Evolutionary conservation across 441 rosid species (phyloP), one percentile per base, ranked within the genome.

Genomic region (Manihot esculenta): DNA sequence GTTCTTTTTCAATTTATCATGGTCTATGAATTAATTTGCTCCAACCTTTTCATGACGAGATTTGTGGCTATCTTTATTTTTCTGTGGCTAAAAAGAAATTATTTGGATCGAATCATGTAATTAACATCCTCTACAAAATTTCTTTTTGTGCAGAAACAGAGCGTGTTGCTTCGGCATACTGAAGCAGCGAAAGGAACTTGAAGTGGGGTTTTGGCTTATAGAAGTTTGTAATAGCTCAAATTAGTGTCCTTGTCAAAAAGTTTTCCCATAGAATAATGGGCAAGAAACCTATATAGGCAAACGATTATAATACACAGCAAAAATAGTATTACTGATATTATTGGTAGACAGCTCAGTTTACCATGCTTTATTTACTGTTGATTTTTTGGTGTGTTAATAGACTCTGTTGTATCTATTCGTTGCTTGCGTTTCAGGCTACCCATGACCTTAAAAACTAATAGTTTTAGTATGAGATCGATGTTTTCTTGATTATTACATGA

Each of bases 71-170:
- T 30, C 18, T 24, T 15, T 41, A 55, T 20, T 17, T 35, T 26
- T 10, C 41, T 20, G 13, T 23, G 10, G 18, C 59, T 48, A 58
- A 64, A 57, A 9, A 12, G 54, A 20, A 35, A 30, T 1, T 26
- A 56, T 50, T 61, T 15, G 33, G 45, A 53, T 50, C 62, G 50
- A 33, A 20, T 62, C 2, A 54, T 9, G 23, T 24, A 15, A n/a
- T n/a, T 72, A 38, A 64, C 68, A 66, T 66, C 15, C 10, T 45
- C 48, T 60, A 3, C 60, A 18, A 57, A 44, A 53, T 69, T 56
- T 17, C 61, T 58, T 66, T 55, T 56, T 38, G 18, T 73, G 82
- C 80, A 81, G 83, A 68, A 72, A 30, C 57, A 48, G 45, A 35
- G 53, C 35, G n/a, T 20, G 66, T 17, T 56, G 66, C 62, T 57